Evolutionary conservation across 371 early-diverging fungal genomes (phyloP).

Genomic region (Parasitella parasitica): DNA sequence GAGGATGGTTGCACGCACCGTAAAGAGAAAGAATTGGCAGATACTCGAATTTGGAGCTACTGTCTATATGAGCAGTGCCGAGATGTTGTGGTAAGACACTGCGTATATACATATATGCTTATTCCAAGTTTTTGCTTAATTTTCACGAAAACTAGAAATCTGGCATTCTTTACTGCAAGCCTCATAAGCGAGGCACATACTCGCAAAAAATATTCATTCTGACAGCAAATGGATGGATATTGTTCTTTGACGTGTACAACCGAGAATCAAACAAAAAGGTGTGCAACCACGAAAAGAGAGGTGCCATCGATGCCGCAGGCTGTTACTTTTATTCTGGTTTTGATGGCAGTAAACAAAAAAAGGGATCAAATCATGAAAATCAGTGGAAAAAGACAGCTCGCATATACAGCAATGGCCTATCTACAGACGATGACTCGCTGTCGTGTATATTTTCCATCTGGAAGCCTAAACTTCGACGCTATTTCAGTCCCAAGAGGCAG

Average conservation of each 20-base stretch:
- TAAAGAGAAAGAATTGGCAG: constrained; percentile 17
- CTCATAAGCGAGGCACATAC: constrained; percentile 47
- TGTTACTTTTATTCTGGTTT: constrained; percentile 59
- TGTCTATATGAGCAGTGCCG: constrained; percentile 48
- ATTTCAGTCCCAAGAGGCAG: constrained; percentile 36
- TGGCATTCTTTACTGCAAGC: constrained; percentile 57
- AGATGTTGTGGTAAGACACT: constrained; percentile 39
- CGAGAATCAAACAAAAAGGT: constrained; percentile 34
- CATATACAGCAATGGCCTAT: constrained; percentile 50
- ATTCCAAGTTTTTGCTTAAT: neutral
- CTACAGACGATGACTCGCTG: constrained; percentile 46
- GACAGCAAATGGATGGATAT: constrained; percentile 46
- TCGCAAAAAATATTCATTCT: constrained; percentile 52
- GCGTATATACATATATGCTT: too few relatives aligned
- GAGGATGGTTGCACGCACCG: neutral
- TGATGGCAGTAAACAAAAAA: constrained; percentile 23
- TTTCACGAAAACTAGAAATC: constrained; percentile 43
- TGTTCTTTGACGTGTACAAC: constrained; percentile 48
- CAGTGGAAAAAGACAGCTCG: constrained; percentile 32
- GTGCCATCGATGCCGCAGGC: constrained; percentile 47
- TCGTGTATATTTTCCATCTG: constrained; percentile 62
- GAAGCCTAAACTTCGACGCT: constrained; percentile 42
- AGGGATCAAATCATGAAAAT: constrained; percentile 26
- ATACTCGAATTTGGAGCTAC: constrained; percentile 59
- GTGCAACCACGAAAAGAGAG: constrained; percentile 38